These are phyloP conservation scores for Nicotiana benthamiana DNA, from an alignment of 257 asterid species.

Conservation along the genomic window DNA sequence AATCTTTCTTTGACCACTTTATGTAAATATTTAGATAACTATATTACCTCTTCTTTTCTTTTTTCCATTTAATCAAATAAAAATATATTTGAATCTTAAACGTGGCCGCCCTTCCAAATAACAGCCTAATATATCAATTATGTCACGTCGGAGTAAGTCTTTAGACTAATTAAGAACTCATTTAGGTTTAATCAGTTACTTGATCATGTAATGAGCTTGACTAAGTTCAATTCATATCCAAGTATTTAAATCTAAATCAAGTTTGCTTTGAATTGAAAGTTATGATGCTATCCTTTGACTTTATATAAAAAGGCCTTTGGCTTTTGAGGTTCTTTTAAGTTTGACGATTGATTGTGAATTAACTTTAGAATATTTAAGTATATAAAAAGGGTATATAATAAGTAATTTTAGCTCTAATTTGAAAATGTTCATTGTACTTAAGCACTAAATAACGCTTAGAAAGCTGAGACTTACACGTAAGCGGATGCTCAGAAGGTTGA, in stretches of 20 bases:
- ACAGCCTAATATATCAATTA: neutral
- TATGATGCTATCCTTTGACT: neutral
- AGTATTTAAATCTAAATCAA: neutral
- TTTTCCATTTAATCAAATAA: neutral
- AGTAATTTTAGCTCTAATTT: too few relatives aligned
- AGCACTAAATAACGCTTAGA: too few relatives aligned
- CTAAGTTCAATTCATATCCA: neutral
- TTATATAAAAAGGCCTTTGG: too few relatives aligned
- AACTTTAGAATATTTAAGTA: too few relatives aligned
- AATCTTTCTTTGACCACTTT: neutral
- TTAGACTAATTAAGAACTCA: neutral
- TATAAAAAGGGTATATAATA: too few relatives aligned
- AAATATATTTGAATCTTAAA: neutral
- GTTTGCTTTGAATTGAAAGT: neutral
- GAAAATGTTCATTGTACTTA: too few relatives aligned
- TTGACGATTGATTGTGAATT: too few relatives aligned
- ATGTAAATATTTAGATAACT: too few relatives aligned
- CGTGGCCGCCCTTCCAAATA: neutral
- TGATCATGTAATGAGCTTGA: neutral
- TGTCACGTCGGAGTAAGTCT: neutral
- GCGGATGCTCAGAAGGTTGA: too few relatives aligned
- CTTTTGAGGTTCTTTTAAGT: too few relatives aligned
- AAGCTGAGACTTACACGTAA: too few relatives aligned
- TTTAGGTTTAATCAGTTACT: neutral
- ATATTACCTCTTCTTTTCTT: too few relatives aligned